Evolutionary conservation across 2,329 filamentous ascomycete genomes (phyloP).

Genomic region (Helicocarpus griseus): DNA sequence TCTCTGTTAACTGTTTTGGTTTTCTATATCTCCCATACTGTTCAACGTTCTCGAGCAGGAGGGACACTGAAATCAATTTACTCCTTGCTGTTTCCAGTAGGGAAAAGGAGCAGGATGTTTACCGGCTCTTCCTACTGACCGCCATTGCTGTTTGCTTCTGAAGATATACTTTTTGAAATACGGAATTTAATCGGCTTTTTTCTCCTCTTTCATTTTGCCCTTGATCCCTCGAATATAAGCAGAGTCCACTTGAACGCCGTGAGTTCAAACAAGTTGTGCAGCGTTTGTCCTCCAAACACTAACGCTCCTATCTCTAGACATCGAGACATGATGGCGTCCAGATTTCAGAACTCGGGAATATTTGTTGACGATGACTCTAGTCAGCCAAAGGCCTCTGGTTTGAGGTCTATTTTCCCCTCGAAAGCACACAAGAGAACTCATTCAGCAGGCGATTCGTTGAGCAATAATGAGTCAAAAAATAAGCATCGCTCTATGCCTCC

Average conservation of each 20-base stretch:
- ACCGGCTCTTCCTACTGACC: not conserved
- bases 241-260: not conserved
- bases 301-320: not conserved
- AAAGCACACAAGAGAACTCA: constrained; percentile 41
- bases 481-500: constrained; percentile 21
- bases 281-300: not conserved
- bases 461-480: constrained; percentile 9
- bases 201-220: not conserved
- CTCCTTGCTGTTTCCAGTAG: not conserved
- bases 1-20: not conserved
- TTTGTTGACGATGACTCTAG: constrained; percentile 29
- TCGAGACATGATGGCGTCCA: constrained; percentile 23
- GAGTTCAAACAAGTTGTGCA: not conserved
- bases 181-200: not conserved
- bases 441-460: constrained; percentile 28
- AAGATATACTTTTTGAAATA: not conserved
- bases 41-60: not conserved
- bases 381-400: constrained; percentile 34
- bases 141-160: not conserved
- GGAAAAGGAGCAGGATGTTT: not conserved
- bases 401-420: constrained; percentile 45
- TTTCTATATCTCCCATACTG: not conserved
- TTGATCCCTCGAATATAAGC: not conserved
- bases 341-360: constrained; percentile 22
- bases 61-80: not conserved